Base-by-base conservation (phyloP, 208 protist species). In the Lotmaria passim region DNA sequence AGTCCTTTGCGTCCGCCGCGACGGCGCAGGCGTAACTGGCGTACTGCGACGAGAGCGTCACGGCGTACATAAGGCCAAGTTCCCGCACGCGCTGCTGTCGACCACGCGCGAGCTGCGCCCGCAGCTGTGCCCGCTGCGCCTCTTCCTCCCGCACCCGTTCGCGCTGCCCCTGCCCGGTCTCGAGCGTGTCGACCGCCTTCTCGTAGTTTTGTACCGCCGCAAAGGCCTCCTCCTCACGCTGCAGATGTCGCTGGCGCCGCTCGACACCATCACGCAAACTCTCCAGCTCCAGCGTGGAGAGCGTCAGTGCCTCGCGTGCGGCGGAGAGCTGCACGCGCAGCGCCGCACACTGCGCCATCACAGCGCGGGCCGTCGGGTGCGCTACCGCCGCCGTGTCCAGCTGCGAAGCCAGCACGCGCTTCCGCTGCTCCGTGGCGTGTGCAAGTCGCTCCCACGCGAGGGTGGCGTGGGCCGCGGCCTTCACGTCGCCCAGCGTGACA, bases 401-500 rank as follows among this genome's bases (percentile, higher is more conserved):
- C 14, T 53, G 36, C 11, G 19, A 28, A 8, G 77, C 64, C 62
- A 73, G 43, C 11, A 55, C 67, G 14, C 67, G 51, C 14, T 75
- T 56, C 0, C 81, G 76, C 26, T 63, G 75, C 46, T 73, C 57
- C 7, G 60, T 55, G 12, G 78, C 52, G 2, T 67, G 44, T 4
- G 43, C 51, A 26, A 86, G 48, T 46, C 62, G 50, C 58, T 63
- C 36, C 86, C 86, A 91, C 44, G 86, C 64, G 10, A 83, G 55
- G 14, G 82, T 81, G 36, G 75, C 65, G 10, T 71, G 70, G 1
- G 80, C 50, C 7, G 71, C 70, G n/a, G 75, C 60, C 43, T 83
- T 82, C 21, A 88, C 33, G 30, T 91, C 85, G 3, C 82, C 82
- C 33, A 85, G 15, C 12, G 85, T 82, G 28, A 76, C 67, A 28